Percentiles rank a stretch among this genome's conserved stretches.
Evolutionary conservation across 495 filamentous ascomycete species (phyloP).

Genomic region (Cercophora newfieldiana): DNA sequence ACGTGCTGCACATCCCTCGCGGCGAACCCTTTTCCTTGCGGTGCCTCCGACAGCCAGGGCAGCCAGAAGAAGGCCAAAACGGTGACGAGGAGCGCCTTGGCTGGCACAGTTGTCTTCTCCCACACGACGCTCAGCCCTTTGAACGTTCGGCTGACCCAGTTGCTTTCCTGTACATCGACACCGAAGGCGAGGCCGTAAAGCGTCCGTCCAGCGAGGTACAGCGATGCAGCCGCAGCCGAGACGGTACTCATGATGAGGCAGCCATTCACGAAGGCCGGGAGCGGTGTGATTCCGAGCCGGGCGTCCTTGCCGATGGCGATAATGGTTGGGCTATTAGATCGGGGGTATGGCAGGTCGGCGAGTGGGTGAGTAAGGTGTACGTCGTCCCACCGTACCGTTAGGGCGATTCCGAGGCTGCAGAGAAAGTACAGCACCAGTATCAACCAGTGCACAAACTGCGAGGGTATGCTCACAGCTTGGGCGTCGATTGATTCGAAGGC

Average conservation of each 20-base stretch:
- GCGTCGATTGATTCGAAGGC: slow-evolving; percentile 49
- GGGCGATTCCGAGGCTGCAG: slow-evolving; percentile 32
- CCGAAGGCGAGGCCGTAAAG: slow-evolving; percentile 46
- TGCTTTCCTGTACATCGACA: slow-evolving; percentile 23
- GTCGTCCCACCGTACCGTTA: slow-evolving; percentile 44
- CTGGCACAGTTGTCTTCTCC: slow-evolving; percentile 29
- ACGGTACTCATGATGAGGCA: slow-evolving; percentile 46
- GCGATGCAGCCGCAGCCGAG: slow-evolving; percentile 43
- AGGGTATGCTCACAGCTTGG: slow-evolving; percentile 34
- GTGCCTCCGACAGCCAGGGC: slow-evolving; percentile 41
- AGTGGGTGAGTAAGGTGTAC: slow-evolving; percentile 32
- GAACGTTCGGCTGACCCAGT: slow-evolving; percentile 10
- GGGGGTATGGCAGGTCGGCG: not conserved
- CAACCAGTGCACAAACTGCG: slow-evolving; percentile 33
- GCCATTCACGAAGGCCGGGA: slow-evolving; percentile 40
- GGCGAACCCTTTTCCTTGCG: too few relatives aligned
- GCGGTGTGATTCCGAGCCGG: slow-evolving; percentile 24
- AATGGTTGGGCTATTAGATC: slow-evolving; percentile 19
- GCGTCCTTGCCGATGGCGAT: slow-evolving; percentile 26
- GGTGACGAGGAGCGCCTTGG: slow-evolving; percentile 42
- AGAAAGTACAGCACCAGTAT: slow-evolving; percentile 32
- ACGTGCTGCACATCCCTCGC: too few relatives aligned
- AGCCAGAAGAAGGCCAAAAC: slow-evolving; percentile 46
- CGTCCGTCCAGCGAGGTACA: slow-evolving; percentile 50
- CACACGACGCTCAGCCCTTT: slow-evolving; percentile 14